These are phyloP conservation scores for Clarireedia monteithiana DNA, from an alignment of 2,329 filamentous ascomycete species.

Conservation along the genomic window DNA sequence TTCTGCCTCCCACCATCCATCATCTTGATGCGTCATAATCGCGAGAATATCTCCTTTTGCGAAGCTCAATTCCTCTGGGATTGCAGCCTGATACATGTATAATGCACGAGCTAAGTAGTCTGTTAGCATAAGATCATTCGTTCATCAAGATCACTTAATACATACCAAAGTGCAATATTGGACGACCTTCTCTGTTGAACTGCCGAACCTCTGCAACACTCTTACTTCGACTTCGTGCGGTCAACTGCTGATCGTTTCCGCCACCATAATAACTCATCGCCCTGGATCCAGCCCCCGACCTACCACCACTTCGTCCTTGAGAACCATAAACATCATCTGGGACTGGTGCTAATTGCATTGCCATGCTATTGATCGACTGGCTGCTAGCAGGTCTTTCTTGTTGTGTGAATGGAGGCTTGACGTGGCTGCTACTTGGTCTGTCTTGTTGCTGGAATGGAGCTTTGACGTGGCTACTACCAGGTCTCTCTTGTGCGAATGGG, in stretches of 20 bases:
- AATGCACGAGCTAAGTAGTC: slow-evolving; percentile 67
- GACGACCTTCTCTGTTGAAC: slow-evolving; percentile 76
- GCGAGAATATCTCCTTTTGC: slow-evolving; percentile 86
- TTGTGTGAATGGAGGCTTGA: slow-evolving; percentile 22
- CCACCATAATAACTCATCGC: slow-evolving; percentile 48
- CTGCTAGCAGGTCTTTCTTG: slow-evolving; percentile 8
- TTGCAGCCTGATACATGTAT: slow-evolving; percentile 91
- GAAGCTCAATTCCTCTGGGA: slow-evolving; percentile 91
- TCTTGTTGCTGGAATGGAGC: slow-evolving; percentile 26
- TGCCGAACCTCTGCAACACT: slow-evolving; percentile 77
- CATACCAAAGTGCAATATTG: slow-evolving; percentile 92
- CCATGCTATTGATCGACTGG: slow-evolving; percentile 40
- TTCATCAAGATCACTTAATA: slow-evolving; percentile 19
- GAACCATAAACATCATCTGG: slow-evolving; percentile 53
- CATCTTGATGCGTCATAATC: slow-evolving; percentile 84
- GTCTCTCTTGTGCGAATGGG: slow-evolving; percentile 15
- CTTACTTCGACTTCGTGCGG: slow-evolving; percentile 59
- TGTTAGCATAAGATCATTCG: slow-evolving; percentile 17
- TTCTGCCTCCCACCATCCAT: slow-evolving; percentile 99
- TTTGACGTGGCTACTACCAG: background rate
- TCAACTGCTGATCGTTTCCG: slow-evolving; percentile 26
- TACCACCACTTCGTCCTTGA: slow-evolving; percentile 40
- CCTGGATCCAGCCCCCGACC: slow-evolving; percentile 38
- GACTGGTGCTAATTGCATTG: slow-evolving; percentile 54
- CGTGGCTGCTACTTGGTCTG: slow-evolving; percentile 41